phyloP scores from a whole-genome alignment of 108 stramenopile species.

The Fragilariopsis cylindrus region DNA sequence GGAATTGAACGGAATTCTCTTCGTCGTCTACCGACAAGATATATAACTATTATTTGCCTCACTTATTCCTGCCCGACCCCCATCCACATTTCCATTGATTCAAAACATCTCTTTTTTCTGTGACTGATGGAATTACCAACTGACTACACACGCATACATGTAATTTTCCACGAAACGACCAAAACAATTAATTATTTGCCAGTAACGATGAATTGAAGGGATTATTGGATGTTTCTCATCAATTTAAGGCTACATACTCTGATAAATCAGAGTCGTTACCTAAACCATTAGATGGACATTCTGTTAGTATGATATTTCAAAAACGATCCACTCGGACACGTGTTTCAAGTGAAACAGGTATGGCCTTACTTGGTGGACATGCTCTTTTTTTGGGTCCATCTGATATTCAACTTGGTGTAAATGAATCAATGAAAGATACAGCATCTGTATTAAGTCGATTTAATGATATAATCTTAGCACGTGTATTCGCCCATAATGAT shows the following conservation, averaged over 20 bases:
- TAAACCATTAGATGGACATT: constrained; percentile 82
- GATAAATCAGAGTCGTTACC: constrained; percentile 55
- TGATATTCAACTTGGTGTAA: constrained; percentile 96
- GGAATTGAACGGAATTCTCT: too few species aligned
- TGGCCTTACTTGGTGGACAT: constrained; percentile 90
- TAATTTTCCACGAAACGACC: too few species aligned
- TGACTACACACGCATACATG: not conserved
- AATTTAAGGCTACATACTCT: constrained; percentile 75
- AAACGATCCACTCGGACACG: constrained; percentile 96
- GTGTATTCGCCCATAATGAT: constrained; percentile 89
- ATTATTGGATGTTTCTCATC: constrained; percentile 70
- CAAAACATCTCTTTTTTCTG: not conserved
- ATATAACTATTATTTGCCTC: too few species aligned
- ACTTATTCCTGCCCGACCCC: too few species aligned
- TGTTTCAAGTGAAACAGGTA: constrained; percentile 96
- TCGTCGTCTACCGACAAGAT: too few species aligned
- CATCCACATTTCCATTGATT: too few species aligned
- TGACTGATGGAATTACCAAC: not conserved
- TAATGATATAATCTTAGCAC: constrained; percentile 90
- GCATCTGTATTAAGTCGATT: constrained; percentile 90
- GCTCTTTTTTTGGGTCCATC: constrained; percentile 92
- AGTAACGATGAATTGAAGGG: constrained; percentile 86
- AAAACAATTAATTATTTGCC: too few species aligned
- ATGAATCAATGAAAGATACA: constrained; percentile 93
- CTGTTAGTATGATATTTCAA: constrained; percentile 95